phyloP scores from a whole-genome alignment of 2,329 filamentous ascomycete species.

The Pseudopithomyces chartarum region DNA sequence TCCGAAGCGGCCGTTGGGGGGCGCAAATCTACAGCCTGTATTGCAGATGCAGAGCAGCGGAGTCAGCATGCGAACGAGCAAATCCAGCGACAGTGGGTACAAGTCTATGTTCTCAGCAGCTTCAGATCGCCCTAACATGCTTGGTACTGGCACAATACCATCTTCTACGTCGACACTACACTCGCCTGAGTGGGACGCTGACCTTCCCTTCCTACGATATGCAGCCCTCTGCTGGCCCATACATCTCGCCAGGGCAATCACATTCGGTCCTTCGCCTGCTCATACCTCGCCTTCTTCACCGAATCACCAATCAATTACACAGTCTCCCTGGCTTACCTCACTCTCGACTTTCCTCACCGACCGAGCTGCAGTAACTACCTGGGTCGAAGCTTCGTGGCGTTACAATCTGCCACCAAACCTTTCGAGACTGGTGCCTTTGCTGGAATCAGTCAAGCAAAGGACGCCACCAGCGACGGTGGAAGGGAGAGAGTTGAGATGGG shows the following conservation, averaged over 20 bases:
- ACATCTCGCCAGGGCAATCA: slow-evolving; percentile 34
- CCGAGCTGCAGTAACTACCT: slow-evolving; percentile 31
- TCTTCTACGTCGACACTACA: slow-evolving; percentile 1
- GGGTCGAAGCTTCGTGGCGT: slow-evolving; percentile 40
- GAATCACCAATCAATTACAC: background rate
- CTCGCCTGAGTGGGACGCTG: slow-evolving; percentile 26
- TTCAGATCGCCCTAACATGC: slow-evolving; percentile 12
- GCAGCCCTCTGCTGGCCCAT: slow-evolving; percentile 39
- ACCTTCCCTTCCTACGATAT: slow-evolving; percentile 38
- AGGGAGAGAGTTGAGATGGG: slow-evolving; percentile 31
- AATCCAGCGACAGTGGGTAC: slow-evolving; percentile 39
- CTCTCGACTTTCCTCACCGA: slow-evolving; percentile 32
- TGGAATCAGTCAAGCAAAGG: slow-evolving; percentile 23
- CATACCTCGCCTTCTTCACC: background rate
- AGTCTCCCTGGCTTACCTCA: slow-evolving; percentile 26
- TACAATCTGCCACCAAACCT: slow-evolving; percentile 37
- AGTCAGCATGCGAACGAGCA: slow-evolving; percentile 28
- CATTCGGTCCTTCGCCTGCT: slow-evolving; percentile 2
- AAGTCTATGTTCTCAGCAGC: slow-evolving; percentile 32
- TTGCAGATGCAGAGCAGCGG: slow-evolving; percentile 21
- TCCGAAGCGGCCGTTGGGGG: slow-evolving; percentile 31
- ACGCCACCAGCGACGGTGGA: slow-evolving; percentile 28
- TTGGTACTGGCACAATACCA: slow-evolving; percentile 3
- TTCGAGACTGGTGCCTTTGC: slow-evolving; percentile 31
- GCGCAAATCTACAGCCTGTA: slow-evolving; percentile 17